Conservation (phyloP, 306 rosid genomes). For the Begonia loranthoides region DNA sequence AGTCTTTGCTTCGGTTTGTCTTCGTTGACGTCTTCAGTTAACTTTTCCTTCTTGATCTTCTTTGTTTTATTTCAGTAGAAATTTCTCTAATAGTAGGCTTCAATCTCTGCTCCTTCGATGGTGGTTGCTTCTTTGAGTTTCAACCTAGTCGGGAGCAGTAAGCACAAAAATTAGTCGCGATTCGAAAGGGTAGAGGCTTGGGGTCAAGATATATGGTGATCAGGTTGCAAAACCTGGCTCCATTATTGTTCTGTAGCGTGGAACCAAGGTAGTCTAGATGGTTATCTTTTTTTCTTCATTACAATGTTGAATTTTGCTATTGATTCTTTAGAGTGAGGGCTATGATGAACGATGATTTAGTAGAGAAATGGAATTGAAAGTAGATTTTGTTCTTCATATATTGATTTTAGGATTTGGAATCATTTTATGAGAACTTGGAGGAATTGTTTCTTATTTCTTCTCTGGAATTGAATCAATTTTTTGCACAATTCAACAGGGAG, state of each 20-base stretch:
- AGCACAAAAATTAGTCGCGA: constrained; percentile 98
- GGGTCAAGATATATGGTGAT: constrained; percentile 84
- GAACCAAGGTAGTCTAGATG: constrained; percentile 42
- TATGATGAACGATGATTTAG: too few relatives aligned
- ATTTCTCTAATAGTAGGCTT: too few relatives aligned
- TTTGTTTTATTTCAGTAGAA: too few relatives aligned
- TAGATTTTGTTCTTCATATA: too few relatives aligned
- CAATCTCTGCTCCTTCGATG: constrained; percentile 10
- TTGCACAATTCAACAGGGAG: constrained; percentile 28
- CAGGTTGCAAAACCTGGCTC: constrained; percentile 84
- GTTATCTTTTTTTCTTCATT: neutral
- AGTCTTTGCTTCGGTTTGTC: too few relatives aligned
- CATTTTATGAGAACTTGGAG: too few relatives aligned
- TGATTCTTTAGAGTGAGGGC: too few relatives aligned
- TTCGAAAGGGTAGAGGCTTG: constrained; percentile 69
- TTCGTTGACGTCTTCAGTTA: too few relatives aligned
- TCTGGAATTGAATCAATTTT: too few relatives aligned
- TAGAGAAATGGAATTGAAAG: neutral
- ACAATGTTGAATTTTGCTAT: neutral
- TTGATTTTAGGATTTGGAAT: too few relatives aligned
- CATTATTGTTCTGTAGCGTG: constrained; percentile 86
- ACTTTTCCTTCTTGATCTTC: too few relatives aligned
- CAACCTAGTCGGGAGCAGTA: constrained; percentile 71
- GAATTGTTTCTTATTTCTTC: too few relatives aligned
- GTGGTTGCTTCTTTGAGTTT: constrained; percentile 43